Percentiles rank a stretch among this genome's conserved stretches.
Evolutionary conservation across 163 green algal genomes (phyloP).

Genomic region (Prototheca stagnorum): DNA sequence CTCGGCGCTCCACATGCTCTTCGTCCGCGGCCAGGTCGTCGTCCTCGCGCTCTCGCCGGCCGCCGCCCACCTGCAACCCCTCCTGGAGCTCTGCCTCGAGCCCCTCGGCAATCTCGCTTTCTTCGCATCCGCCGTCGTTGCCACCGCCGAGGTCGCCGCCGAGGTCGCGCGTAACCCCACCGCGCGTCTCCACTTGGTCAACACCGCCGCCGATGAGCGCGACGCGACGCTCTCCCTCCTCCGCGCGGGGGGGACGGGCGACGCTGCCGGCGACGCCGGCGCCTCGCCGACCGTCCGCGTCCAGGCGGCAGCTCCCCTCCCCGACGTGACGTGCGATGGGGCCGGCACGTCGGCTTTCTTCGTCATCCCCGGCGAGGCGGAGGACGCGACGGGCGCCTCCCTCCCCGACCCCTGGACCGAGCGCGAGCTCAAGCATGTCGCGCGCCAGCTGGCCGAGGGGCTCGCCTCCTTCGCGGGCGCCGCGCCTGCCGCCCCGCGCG

Average conservation of each 20-base stretch:
- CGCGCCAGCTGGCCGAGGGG: conserved; percentile 5
- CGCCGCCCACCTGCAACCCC: conserved; percentile 4
- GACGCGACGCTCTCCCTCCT: too few species aligned
- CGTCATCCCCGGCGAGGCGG: conserved; percentile 8
- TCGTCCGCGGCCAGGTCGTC: background rate
- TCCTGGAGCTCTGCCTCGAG: conserved; percentile 16
- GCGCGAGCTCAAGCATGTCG: conserved; percentile 4
- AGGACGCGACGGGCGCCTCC: too few species aligned
- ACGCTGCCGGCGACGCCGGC: too few species aligned
- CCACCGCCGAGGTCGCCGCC: background rate
- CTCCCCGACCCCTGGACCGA: too few species aligned
- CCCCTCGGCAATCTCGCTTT: conserved; percentile 6
- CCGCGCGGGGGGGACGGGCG: background rate
- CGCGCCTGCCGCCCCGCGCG: conserved; percentile 2
- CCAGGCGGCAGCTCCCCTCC: conserved; percentile 1
- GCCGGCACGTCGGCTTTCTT: conserved; percentile 11
- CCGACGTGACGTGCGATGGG: conserved; percentile 12
- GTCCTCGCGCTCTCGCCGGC: background rate
- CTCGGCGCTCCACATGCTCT: background rate
- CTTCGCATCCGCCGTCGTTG: background rate
- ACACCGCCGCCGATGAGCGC: too few species aligned
- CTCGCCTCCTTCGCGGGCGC: background rate
- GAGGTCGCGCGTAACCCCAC: conserved; percentile 10
- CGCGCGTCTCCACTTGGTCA: too few species aligned
- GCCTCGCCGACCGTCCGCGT: too few species aligned